Percentiles rank a stretch among this genome's conserved stretches.
These are phyloP conservation scores for Camellia oleifera DNA, from an alignment of 179 eudicot species.

Conservation along the genomic window DNA sequence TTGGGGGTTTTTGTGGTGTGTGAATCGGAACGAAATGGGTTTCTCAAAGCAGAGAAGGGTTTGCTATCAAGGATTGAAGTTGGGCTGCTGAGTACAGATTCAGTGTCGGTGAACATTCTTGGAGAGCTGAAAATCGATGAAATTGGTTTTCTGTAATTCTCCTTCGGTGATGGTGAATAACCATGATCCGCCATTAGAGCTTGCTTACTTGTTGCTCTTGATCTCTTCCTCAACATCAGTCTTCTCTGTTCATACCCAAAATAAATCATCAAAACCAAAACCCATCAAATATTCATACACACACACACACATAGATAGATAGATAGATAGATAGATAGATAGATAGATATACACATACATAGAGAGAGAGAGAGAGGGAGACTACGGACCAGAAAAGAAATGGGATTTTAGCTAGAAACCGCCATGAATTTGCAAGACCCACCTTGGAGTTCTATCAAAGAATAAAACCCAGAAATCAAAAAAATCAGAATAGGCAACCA, in stretches of 20 bases:
- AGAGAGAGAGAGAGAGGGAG: too few relatives aligned
- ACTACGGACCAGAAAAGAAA: neutral
- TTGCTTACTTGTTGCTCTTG: conserved; percentile 19
- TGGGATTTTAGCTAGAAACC: conserved; percentile 10
- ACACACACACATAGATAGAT: neutral
- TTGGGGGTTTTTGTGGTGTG: conserved; percentile 27
- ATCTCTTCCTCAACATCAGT: conserved; percentile 23
- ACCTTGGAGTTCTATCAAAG: conserved; percentile 5
- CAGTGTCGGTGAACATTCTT: conserved; percentile 44
- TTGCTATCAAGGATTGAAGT: conserved; percentile 61
- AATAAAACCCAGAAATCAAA: neutral
- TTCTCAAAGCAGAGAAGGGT: conserved; percentile 30
- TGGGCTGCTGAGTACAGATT: conserved; percentile 51
- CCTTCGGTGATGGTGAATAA: conserved; percentile 29
- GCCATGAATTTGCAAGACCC: conserved; percentile 12
- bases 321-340: too few relatives aligned
- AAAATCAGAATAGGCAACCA: neutral
- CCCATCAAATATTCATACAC: neutral
- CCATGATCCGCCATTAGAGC: conserved; percentile 45
- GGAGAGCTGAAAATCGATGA: conserved; percentile 42
- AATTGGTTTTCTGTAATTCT: conserved; percentile 22
- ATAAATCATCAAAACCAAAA: neutral
- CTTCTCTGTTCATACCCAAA: neutral
- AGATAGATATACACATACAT: too few relatives aligned
- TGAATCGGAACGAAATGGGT: conserved; percentile 23